Conservation (phyloP, 192 early-diverging fungal species). For the Glomus cerebriforme region DNA sequence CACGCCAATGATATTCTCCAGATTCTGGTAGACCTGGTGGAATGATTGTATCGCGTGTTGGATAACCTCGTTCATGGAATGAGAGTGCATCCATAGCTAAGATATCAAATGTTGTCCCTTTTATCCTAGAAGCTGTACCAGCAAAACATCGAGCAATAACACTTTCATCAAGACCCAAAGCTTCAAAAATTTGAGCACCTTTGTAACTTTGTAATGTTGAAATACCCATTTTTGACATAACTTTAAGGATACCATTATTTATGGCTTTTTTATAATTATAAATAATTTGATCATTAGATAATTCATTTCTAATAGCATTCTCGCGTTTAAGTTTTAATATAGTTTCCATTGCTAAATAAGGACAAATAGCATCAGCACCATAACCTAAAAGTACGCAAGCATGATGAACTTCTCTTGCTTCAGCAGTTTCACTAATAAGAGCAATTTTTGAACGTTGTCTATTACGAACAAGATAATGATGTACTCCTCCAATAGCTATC, state of each 20-base stretch:
- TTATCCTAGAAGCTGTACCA: slow-evolving; percentile 94
- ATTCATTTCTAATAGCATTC: slow-evolving; percentile 61
- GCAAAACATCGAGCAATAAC: slow-evolving; percentile 92
- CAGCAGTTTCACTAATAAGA: slow-evolving; percentile 86
- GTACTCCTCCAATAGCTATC: slow-evolving; percentile 88
- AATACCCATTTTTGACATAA: slow-evolving; percentile 99
- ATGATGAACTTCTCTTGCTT: slow-evolving; percentile 95
- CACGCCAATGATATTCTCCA: slow-evolving; percentile 97
- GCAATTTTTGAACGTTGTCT: slow-evolving; percentile 89
- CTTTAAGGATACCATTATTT: slow-evolving; percentile 95
- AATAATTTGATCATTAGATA: slow-evolving; percentile 70
- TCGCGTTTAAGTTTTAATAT: slow-evolving; percentile 90
- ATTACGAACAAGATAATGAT: slow-evolving; percentile 88
- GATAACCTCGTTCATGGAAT: slow-evolving; percentile 85
- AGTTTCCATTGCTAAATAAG: slow-evolving; percentile 88
- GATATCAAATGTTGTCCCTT: slow-evolving; percentile 72
- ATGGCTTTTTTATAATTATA: slow-evolving; percentile 84
- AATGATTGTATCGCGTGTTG: slow-evolving; percentile 63
- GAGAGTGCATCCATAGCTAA: slow-evolving; percentile 88
- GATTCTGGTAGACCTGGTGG: slow-evolving; percentile 82
- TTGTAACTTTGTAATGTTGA: slow-evolving; percentile 97
- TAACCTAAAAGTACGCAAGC: slow-evolving; percentile 94
- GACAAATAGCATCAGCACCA: slow-evolving; percentile 93
- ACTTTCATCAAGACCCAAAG: slow-evolving; percentile 84
- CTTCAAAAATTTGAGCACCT: slow-evolving; percentile 99